phyloP scores from a whole-genome alignment of 257 asterid species.

The Eucommia ulmoides region DNA sequence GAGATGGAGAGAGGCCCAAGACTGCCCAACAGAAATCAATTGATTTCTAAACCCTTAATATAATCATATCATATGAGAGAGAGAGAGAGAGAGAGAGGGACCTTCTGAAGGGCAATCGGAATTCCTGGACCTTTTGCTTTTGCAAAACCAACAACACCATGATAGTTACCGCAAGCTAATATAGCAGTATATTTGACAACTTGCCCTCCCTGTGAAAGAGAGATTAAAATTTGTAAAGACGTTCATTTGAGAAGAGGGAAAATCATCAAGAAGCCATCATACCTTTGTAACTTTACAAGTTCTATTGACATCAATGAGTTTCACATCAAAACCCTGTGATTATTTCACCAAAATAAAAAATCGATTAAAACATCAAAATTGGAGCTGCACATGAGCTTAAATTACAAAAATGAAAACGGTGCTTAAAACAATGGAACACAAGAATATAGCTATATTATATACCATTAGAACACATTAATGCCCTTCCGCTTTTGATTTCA shows the following conservation, averaged over 20 bases:
- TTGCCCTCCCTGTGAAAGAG: slow-evolving; percentile 66
- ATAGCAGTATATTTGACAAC: slow-evolving; percentile 70
- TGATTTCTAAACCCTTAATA: too few species aligned
- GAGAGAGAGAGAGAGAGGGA: too few species aligned
- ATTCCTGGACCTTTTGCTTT: slow-evolving; percentile 82
- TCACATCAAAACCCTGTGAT: slow-evolving; percentile 87
- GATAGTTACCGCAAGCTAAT: slow-evolving; percentile 92
- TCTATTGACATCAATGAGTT: slow-evolving; percentile 72
- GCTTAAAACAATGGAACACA: too few species aligned
- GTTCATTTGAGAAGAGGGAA: neutral
- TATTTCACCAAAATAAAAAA: slow-evolving; percentile 13
- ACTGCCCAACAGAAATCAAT: too few species aligned
- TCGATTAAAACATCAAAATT: slow-evolving; percentile 4
- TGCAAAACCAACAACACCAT: slow-evolving; percentile 89
- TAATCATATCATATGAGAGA: too few species aligned
- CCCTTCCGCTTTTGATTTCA: too few species aligned
- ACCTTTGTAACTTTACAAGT: slow-evolving; percentile 93
- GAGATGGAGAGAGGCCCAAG: too few species aligned
- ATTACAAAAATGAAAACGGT: neutral
- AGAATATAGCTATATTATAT: neutral
- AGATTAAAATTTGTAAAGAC: slow-evolving; percentile 11
- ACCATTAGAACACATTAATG: neutral
- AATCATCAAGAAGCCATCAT: slow-evolving; percentile 10
- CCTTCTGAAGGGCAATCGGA: slow-evolving; percentile 87
- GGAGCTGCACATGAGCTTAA: neutral